phyloP scores from a whole-genome alignment of 345 rosid genomes.

The Eutrema heterophyllum region DNA sequence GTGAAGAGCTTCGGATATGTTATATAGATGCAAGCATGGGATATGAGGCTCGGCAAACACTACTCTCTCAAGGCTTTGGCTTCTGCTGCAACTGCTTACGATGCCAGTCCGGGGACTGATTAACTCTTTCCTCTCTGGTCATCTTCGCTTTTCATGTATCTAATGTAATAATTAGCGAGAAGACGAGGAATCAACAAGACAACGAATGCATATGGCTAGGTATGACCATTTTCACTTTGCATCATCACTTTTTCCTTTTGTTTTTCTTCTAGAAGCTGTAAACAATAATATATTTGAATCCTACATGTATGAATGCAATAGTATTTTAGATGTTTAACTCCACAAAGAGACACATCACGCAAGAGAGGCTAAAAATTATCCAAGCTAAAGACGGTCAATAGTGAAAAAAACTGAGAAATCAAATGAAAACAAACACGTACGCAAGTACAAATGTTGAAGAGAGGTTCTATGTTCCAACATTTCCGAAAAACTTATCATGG shows the following conservation, averaged over 20 bases:
- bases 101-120: conserved; percentile 59
- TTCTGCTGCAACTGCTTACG: conserved; percentile 59
- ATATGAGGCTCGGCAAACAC: conserved; percentile 50
- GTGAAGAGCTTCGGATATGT: conserved; percentile 82
- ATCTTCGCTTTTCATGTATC: conserved; percentile 1
- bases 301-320: neutral
- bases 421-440: no score
- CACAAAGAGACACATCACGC: no score
- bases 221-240: neutral
- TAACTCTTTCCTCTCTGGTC: neutral
- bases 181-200: neutral
- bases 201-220: neutral
- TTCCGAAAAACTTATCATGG: no score
- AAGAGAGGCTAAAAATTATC: no score
- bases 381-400: no score
- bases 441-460: no score
- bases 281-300: neutral
- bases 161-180: neutral
- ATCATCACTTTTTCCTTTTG: neutral
- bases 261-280: neutral
- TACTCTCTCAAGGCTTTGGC: conserved; percentile 73
- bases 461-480: no score
- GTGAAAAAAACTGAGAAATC: no score
- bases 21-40: conserved; percentile 83
- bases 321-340: no score